Evolutionary conservation across 106 monocot genomes (phyloP).

Genomic region (Apostasia shenzhenica): DNA sequence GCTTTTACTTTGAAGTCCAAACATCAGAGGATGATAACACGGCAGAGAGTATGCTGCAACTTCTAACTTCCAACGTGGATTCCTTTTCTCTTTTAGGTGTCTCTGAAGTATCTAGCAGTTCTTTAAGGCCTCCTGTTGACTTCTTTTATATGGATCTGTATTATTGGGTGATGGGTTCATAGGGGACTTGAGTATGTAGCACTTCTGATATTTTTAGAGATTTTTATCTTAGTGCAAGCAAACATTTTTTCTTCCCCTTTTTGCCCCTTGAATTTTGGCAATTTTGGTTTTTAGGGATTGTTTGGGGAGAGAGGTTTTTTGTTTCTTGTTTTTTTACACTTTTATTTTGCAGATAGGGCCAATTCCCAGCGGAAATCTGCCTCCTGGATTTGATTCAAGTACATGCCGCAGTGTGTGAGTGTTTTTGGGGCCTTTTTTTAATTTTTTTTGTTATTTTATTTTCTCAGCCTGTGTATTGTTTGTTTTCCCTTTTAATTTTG

Average conservation of each 20-base stretch:
- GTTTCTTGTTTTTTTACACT: conserved; percentile 40
- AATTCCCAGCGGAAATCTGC: conserved; percentile 25
- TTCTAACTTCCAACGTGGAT: no score
- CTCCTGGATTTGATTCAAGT: conserved; percentile 24
- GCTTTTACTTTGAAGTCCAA: no score
- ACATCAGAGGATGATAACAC: no score
- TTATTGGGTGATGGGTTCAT: no score
- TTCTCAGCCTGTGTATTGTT: background rate
- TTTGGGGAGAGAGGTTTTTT: background rate
- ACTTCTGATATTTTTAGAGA: no score
- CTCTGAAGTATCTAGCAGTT: no score
- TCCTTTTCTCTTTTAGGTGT: no score
- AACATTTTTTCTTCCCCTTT: background rate
- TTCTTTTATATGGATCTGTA: no score
- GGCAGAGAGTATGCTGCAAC: no score
- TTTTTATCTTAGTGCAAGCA: background rate
- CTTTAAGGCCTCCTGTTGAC: no score
- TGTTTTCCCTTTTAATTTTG: background rate
- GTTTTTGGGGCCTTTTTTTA: background rate
- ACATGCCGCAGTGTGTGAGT: conserved; percentile 26
- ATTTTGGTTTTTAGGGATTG: background rate
- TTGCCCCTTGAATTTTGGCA: background rate
- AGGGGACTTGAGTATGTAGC: no score
- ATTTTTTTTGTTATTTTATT: background rate
- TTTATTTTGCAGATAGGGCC: conserved; percentile 47